Evolutionary conservation across 176 grass and related monocot genomes (phyloP).

Genomic region (Tillandsia leiboldiana): DNA sequence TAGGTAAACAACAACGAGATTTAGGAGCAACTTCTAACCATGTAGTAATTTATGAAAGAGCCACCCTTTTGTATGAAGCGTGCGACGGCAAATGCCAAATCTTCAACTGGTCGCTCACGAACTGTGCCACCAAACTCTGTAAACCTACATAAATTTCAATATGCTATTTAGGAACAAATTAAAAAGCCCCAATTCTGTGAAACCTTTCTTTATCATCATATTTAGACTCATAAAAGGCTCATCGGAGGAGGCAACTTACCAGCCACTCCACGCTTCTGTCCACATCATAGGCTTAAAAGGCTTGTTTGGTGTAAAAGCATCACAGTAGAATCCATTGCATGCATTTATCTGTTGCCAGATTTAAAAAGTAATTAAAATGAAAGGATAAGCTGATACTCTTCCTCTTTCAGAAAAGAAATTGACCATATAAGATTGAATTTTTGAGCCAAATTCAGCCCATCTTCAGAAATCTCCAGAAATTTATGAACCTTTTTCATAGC

Average conservation of each 20-base stretch:
- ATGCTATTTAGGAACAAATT: slow-evolving; percentile 8
- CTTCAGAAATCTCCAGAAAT: too few species aligned
- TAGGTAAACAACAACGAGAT: not conserved
- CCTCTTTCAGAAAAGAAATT: not conserved
- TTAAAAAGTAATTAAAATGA: slow-evolving; percentile 8
- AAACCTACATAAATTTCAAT: slow-evolving; percentile 48
- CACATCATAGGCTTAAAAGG: slow-evolving; percentile 92
- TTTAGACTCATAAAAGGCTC: not conserved
- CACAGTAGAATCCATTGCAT: slow-evolving; percentile 99
- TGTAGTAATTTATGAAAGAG: slow-evolving; percentile 98
- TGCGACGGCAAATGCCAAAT: slow-evolving; percentile 88
- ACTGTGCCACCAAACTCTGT: slow-evolving; percentile 92
- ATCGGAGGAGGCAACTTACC: slow-evolving; percentile 32
- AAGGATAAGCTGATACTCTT: not conserved
- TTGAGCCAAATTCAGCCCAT: too few species aligned
- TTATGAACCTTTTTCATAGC: not conserved
- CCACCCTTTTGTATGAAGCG: slow-evolving; percentile 98
- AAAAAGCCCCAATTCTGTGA: slow-evolving; percentile 2
- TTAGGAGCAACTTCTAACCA: slow-evolving; percentile 34
- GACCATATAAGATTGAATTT: too few species aligned
- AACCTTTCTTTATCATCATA: not conserved
- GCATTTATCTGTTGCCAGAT: slow-evolving; percentile 71
- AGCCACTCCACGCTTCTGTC: slow-evolving; percentile 99
- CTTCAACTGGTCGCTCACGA: slow-evolving; percentile 75
- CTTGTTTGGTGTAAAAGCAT: slow-evolving; percentile 78